Evolutionary conservation across 805 yeast genomes (phyloP).

Genomic region (Middelhovenomyces tepae): DNA sequence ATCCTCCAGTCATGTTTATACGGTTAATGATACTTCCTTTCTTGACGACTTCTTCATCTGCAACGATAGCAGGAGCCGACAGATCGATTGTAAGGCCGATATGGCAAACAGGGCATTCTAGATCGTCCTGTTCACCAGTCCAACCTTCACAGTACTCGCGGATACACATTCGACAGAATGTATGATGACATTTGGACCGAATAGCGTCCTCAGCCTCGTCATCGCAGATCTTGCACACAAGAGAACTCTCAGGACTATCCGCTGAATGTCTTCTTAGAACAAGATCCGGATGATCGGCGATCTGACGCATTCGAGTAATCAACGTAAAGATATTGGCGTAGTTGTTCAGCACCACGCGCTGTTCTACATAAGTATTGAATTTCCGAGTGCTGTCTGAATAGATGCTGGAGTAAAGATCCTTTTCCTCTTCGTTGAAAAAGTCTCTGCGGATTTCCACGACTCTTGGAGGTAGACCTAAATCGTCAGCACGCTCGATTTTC

Average conservation of each 20-base stretch:
- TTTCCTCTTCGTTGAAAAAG: slow-evolving; percentile 87
- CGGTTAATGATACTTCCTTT: slow-evolving; percentile 70
- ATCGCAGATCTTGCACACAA: slow-evolving; percentile 88
- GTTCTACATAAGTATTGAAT: slow-evolving; percentile 87
- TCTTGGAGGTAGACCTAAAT: slow-evolving; percentile 93
- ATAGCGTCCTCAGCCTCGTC: slow-evolving; percentile 98
- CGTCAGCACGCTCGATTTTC: slow-evolving; percentile 93
- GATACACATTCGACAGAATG: slow-evolving; percentile 87
- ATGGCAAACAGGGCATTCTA: slow-evolving; percentile 95
- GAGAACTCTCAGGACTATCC: slow-evolving; percentile 32
- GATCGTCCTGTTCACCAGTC: slow-evolving; percentile 45
- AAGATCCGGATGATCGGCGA: slow-evolving; percentile 97
- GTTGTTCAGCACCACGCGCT: slow-evolving; percentile 92
- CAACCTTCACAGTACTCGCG: slow-evolving; percentile 77
- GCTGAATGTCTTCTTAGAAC: slow-evolving; percentile 63
- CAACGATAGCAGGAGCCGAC: slow-evolving; percentile 75
- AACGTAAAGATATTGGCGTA: slow-evolving; percentile 95
- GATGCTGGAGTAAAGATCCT: slow-evolving; percentile 80
- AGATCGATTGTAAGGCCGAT: slow-evolving; percentile 86
- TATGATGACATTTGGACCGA: slow-evolving; percentile 87
- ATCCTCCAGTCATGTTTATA: slow-evolving; percentile 70
- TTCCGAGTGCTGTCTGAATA: slow-evolving; percentile 81
- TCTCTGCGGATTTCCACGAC: slow-evolving; percentile 84
- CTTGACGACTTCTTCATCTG: slow-evolving; percentile 48
- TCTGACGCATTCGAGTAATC: slow-evolving; percentile 94